Percentiles rank a stretch among this genome's conserved stretches.
Evolutionary conservation across 75 land plant species (phyloP).

Genomic region (Sequoia sempervirens): DNA sequence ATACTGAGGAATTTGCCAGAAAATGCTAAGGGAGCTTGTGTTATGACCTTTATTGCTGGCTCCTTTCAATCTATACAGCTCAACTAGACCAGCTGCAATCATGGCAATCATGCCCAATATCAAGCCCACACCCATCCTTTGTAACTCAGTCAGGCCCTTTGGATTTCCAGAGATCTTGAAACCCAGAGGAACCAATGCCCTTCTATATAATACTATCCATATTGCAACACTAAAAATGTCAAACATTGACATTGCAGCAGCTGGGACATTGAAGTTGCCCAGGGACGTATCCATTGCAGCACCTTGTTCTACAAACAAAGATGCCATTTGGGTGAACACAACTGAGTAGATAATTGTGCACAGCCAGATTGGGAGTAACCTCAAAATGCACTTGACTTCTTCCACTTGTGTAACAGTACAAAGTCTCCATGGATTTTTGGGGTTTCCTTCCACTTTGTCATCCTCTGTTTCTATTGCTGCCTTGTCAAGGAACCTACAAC

Average conservation of each 20-base stretch:
- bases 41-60: not conserved
- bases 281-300: slow-evolving; percentile 57
- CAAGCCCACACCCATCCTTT: slow-evolving; percentile 14
- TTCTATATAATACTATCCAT: slow-evolving; percentile 44
- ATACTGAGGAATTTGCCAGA: slow-evolving; percentile 43
- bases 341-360: slow-evolving; percentile 57
- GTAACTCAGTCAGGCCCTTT: slow-evolving; percentile 46
- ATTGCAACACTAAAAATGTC: slow-evolving; percentile 51
- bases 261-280: slow-evolving; percentile 47
- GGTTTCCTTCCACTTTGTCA: not conserved
- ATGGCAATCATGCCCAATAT: no score
- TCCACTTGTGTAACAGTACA: slow-evolving; percentile 71
- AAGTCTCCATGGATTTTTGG: slow-evolving; percentile 50
- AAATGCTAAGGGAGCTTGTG: slow-evolving; percentile 26
- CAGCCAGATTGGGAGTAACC: slow-evolving; percentile 57
- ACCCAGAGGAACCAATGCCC: slow-evolving; percentile 34
- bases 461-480: slow-evolving; percentile 42
- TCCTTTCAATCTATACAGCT: no score
- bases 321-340: slow-evolving; percentile 61
- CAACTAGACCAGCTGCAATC: no score
- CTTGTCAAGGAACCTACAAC: slow-evolving; percentile 57
- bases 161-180: slow-evolving; percentile 18
- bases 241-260: slow-evolving; percentile 70
- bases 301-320: slow-evolving; percentile 74
- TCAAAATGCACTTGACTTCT: slow-evolving; percentile 62